Conservation (phyloP, 768 basidiomycete genomes). For the Auricularia heimuer region DNA sequence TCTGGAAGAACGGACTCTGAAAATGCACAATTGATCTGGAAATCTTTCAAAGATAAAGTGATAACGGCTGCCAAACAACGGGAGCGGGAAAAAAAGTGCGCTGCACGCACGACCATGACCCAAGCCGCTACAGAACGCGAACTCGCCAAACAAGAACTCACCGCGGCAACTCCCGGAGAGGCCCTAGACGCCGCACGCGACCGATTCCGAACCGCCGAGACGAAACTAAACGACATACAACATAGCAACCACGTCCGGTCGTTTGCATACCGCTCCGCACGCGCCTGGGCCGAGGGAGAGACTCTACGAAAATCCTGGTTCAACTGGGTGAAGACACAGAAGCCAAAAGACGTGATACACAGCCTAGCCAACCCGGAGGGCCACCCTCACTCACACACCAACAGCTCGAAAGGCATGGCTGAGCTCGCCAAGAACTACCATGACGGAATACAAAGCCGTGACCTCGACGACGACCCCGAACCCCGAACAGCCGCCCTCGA, state of each 20-base stretch:
- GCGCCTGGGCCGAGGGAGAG: neutral
- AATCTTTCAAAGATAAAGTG: neutral
- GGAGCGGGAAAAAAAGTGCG: too few relatives aligned
- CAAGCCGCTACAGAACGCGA: neutral
- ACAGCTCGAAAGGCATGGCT: neutral
- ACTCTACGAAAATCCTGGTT: neutral
- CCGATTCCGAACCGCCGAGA: neutral
- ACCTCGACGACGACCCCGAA: too few relatives aligned
- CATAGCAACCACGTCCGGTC: neutral
- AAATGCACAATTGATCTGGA: neutral
- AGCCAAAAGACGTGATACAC: neutral
- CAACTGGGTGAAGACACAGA: neutral
- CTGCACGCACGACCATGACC: neutral
- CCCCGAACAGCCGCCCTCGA: too few relatives aligned
- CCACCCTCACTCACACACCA: neutral
- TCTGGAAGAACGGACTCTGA: neutral
- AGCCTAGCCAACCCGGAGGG: neutral
- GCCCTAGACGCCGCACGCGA: too few relatives aligned
- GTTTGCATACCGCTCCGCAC: neutral
- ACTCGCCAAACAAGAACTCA: neutral
- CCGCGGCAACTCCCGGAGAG: neutral
- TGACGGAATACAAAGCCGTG: neutral
- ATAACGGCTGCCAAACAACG: neutral
- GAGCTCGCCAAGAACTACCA: neutral
- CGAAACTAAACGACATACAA: neutral